Evolutionary conservation across 2,329 filamentous ascomycete species (phyloP).

Genomic region (Penicillium rolfsii): DNA sequence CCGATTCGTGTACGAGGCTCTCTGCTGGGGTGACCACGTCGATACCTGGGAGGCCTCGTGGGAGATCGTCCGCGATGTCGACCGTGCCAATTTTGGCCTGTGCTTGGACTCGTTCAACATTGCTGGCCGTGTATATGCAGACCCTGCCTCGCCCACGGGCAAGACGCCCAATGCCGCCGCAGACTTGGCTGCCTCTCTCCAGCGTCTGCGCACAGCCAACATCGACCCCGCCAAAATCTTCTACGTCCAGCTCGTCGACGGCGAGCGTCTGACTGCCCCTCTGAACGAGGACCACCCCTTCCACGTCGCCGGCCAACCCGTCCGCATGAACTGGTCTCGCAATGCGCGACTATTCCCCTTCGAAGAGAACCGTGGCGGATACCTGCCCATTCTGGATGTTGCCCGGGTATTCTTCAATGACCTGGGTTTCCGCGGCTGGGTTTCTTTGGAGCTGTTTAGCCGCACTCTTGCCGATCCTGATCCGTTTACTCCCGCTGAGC

Average conservation of each 20-base stretch:
- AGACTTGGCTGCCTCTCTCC: slow-evolving; percentile 58
- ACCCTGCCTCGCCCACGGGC: slow-evolving; percentile 61
- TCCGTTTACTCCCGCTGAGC: slow-evolving; percentile 29
- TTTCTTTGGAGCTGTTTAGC: slow-evolving; percentile 32
- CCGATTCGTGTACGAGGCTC: slow-evolving; percentile 67
- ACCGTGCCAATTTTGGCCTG: slow-evolving; percentile 75
- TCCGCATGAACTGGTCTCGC: slow-evolving; percentile 75
- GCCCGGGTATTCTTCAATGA: slow-evolving; percentile 40
- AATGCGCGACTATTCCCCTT: slow-evolving; percentile 73
- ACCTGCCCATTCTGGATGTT: slow-evolving; percentile 67
- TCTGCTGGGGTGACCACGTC: slow-evolving; percentile 71
- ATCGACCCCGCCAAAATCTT: slow-evolving; percentile 67
- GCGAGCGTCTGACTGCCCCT: slow-evolving; percentile 62
- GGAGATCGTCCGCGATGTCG: slow-evolving; percentile 67
- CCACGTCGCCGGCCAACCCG: slow-evolving; percentile 60
- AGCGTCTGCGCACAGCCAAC: slow-evolving; percentile 58
- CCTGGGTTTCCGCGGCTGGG: slow-evolving; percentile 32
- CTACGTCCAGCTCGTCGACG: slow-evolving; percentile 76
- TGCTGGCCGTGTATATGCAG: slow-evolving; percentile 71
- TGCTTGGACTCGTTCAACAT: slow-evolving; percentile 81
- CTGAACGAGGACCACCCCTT: slow-evolving; percentile 52
- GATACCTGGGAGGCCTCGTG: slow-evolving; percentile 74
- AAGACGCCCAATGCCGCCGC: slow-evolving; percentile 57
- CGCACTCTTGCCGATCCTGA: slow-evolving; percentile 30
- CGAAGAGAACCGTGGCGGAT: slow-evolving; percentile 62